A percentile compares a stretch with the other conserved stretches of the same genome.
Evolutionary conservation across 2,329 filamentous ascomycete species (phyloP).

Genomic region (Alternaria atra): DNA sequence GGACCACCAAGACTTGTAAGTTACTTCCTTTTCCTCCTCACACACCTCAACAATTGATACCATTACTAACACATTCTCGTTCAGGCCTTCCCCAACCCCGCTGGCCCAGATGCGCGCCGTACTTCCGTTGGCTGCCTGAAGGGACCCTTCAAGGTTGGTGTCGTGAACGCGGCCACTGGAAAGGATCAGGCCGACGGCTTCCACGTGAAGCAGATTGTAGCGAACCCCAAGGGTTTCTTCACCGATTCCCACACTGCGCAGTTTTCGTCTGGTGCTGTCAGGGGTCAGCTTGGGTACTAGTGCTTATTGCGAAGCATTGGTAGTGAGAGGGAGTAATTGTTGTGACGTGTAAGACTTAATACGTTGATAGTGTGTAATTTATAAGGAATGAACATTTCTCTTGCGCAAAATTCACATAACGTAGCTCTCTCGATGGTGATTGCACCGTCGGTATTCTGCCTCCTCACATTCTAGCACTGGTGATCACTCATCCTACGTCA

Average conservation of each 20-base stretch:
- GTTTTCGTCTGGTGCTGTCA: constrained; percentile 61
- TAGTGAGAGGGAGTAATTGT: background rate
- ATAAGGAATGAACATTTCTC: background rate
- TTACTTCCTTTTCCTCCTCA: constrained; percentile 20
- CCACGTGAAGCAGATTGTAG: constrained; percentile 61
- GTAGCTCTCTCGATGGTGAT: background rate
- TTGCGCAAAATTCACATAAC: background rate
- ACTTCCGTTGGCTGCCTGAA: constrained; percentile 39
- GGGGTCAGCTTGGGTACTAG: constrained; percentile 54
- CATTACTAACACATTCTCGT: background rate
- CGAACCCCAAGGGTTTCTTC: constrained; percentile 62
- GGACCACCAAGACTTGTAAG: constrained; percentile 61
- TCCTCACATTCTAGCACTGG: background rate
- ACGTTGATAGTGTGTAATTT: background rate
- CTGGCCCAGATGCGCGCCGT: constrained; percentile 49
- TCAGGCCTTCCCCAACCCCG: constrained; percentile 36
- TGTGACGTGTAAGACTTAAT: background rate
- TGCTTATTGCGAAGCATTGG: background rate
- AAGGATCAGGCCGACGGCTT: constrained; percentile 60
- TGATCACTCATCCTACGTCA: background rate
- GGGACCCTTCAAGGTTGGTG: constrained; percentile 38
- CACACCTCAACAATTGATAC: too few relatives aligned
- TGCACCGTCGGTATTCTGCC: background rate
- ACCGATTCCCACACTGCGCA: constrained; percentile 62
- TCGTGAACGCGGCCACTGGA: constrained; percentile 47